Conservation (phyloP, 371 early-diverging fungal genomes). For the Furculomyces boomerangus region DNA sequence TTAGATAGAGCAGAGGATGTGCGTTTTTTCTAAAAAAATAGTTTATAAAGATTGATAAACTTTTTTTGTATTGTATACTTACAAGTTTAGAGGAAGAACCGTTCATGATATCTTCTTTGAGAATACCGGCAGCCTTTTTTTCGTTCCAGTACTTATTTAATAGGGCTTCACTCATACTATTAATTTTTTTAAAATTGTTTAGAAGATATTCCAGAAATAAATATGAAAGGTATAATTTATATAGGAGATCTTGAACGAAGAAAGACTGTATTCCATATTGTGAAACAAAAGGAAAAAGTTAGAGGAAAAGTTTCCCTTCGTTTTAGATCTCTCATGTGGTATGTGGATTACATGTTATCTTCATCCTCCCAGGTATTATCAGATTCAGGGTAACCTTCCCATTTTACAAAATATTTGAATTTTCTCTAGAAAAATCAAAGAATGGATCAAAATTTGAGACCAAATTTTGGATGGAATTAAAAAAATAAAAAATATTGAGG, state of each 20-base stretch:
- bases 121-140: not conserved
- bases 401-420: conserved; percentile 16
- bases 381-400: conserved; percentile 18
- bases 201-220: not conserved
- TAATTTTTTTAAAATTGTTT: not conserved
- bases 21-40: not conserved
- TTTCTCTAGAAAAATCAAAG: conserved; percentile 2
- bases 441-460: not conserved
- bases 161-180: conserved; percentile 7
- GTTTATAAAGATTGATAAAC: not conserved
- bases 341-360: conserved; percentile 17
- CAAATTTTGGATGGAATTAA: not conserved
- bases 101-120: not conserved
- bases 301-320: no score
- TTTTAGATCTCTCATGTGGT: no score
- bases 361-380: conserved; percentile 26
- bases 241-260: not conserved
- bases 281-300: no score
- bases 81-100: not conserved
- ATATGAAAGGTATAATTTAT: not conserved
- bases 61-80: not conserved
- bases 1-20: not conserved
- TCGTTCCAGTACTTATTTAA: conserved; percentile 14
- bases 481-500: not conserved
- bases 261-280: not conserved